These are phyloP conservation scores for Epichloe coenophiala DNA, from an alignment of 2,329 filamentous ascomycete genomes.

Conservation along the genomic window DNA sequence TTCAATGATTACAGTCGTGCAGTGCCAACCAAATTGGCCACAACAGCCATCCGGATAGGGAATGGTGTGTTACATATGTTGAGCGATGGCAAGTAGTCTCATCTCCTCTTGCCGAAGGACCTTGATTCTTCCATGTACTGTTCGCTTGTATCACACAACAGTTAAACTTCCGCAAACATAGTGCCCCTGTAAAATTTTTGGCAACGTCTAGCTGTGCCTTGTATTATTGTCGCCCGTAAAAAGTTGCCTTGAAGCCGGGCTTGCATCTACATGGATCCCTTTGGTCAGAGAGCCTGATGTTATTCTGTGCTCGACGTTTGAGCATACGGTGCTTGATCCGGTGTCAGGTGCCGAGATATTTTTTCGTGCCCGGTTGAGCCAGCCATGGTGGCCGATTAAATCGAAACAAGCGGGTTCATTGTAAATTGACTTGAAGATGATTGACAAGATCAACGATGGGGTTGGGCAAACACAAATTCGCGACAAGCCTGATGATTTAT, in stretches of 20 bases:
- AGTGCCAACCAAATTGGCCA: background rate
- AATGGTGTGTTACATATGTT: background rate
- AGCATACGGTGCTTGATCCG: background rate
- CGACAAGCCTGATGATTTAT: conserved; percentile 20
- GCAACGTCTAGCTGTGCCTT: background rate
- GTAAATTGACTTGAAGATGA: background rate
- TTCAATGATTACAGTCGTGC: background rate
- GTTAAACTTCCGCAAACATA: no score
- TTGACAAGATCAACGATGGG: background rate
- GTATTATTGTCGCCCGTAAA: no score
- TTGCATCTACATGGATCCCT: background rate
- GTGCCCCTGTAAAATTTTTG: background rate
- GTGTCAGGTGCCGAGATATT: background rate
- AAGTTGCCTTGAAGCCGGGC: background rate
- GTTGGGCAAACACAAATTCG: conserved; percentile 21
- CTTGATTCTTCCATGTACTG: no score
- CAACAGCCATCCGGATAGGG: background rate
- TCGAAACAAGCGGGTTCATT: no score
- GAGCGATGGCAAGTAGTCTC: background rate
- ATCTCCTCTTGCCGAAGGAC: no score
- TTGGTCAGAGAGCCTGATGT: background rate
- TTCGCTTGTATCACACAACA: no score
- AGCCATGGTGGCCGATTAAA: background rate
- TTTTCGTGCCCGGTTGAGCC: background rate
- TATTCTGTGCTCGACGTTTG: background rate